Evolutionary conservation across 2,329 filamentous ascomycete genomes (phyloP), one percentile per base, ranked within the genome.

Genomic region (Botrytis medusae): DNA sequence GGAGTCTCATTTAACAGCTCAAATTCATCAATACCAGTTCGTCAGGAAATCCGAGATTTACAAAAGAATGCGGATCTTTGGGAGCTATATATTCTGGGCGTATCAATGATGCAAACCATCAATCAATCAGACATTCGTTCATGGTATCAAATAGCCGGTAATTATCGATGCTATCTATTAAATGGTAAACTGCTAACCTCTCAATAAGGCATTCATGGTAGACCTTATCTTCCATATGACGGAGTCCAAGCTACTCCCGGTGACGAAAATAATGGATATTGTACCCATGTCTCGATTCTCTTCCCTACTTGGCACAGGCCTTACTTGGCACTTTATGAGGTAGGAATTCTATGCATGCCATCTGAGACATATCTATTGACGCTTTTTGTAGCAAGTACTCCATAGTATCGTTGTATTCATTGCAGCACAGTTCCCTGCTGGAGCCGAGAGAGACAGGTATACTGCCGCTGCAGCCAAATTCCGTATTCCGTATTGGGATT

Each of bases 301-400:
- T 79, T 80, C 63, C 76, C 76, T 32, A 76, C 77, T 14, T 90
- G 87, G 88, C 88, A 90, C 79, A 85, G 88, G 32, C 84, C 87
- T 6, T 90, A 87, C 74, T 77, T 88, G 62, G 81, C 84, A 10
- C 82, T 89, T 22, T 89, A 83, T 73, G 88, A 90, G 87, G 86
- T 88, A 80, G 81, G 69, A 14, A 14, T 46, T 22, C 59, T 25
- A 54, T 1, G 6, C 18, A 29, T 46, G 22, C 22, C 16, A 59
- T 40, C 20, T 8, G 10, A 51, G 34, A 22, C 25, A 42, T n/a
- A 40, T 54, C 72, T 74, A 32, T 6, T 64, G 69, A 71, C 63
- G 44, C 48, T 40, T 20, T 4, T 40, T n/a, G 72, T 84, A 88
- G 87, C 88, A 90, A 86, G 79, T 82, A 18, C 81, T 90, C 14